Evolutionary conservation across 495 filamentous ascomycete species (phyloP).

Genomic region (Lophiotrema nucula): DNA sequence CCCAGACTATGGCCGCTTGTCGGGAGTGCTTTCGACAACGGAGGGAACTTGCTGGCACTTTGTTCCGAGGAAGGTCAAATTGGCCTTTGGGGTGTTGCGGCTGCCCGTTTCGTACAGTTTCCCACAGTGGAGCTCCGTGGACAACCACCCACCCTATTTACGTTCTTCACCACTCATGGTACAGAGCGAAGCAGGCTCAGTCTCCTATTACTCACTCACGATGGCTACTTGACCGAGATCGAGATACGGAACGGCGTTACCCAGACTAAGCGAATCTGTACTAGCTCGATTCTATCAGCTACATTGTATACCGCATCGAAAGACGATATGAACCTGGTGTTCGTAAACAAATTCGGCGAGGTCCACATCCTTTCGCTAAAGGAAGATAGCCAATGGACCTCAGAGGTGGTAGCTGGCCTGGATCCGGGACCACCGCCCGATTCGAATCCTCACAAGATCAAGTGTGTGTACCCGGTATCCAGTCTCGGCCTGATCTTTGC

Average conservation of each 20-base stretch:
- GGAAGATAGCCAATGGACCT: slow-evolving; percentile 37
- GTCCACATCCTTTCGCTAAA: slow-evolving; percentile 49
- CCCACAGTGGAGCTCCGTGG: slow-evolving; percentile 51
- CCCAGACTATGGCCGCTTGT: slow-evolving; percentile 58
- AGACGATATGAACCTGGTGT: slow-evolving; percentile 13
- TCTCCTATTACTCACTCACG: slow-evolving; percentile 56
- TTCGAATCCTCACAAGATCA: slow-evolving; percentile 34
- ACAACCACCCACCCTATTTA: slow-evolving; percentile 56
- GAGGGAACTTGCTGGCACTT: slow-evolving; percentile 62
- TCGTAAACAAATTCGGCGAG: slow-evolving; percentile 29
- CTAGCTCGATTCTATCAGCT: slow-evolving; percentile 7
- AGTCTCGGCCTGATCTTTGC: slow-evolving; percentile 52
- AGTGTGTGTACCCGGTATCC: slow-evolving; percentile 42
- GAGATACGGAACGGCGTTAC: slow-evolving; percentile 26
- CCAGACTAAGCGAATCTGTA: slow-evolving; percentile 35
- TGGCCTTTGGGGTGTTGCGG: slow-evolving; percentile 57
- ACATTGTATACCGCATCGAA: slow-evolving; percentile 18
- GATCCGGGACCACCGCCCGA: slow-evolving; percentile 25
- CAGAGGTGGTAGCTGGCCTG: slow-evolving; percentile 37
- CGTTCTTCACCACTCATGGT: slow-evolving; percentile 46
- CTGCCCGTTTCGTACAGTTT: slow-evolving; percentile 50
- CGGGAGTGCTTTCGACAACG: slow-evolving; percentile 58
- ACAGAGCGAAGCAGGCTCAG: slow-evolving; percentile 25
- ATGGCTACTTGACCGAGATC: slow-evolving; percentile 58
- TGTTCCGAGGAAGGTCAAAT: slow-evolving; percentile 55